Evolutionary conservation across 495 filamentous ascomycete genomes (phyloP).

Genomic region (Hypomontagnella submonticulosa): DNA sequence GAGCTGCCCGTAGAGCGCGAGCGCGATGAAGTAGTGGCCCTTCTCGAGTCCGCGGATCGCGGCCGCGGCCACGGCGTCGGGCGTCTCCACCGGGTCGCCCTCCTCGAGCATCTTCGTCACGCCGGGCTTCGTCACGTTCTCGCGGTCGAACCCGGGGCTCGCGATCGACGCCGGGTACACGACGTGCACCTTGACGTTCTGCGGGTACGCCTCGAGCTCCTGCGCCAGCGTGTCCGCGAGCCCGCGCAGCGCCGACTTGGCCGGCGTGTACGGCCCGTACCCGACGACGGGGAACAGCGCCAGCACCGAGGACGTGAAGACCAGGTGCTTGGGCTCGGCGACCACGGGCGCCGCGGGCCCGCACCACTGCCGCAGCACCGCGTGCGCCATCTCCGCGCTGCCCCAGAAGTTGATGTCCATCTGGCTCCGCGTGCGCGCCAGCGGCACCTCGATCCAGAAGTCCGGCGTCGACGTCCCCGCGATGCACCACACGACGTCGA

Average conservation of each 20-base stretch:
- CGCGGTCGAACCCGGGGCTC: constrained; percentile 77
- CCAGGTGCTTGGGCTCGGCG: constrained; percentile 73
- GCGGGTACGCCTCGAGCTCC: constrained; percentile 83
- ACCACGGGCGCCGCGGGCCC: constrained; percentile 55
- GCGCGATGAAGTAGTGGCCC: constrained; percentile 81
- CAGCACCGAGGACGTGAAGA: constrained; percentile 84
- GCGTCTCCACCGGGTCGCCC: constrained; percentile 79
- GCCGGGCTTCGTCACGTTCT: constrained; percentile 82
- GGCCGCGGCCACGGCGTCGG: constrained; percentile 76
- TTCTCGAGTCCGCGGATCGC: constrained; percentile 80
- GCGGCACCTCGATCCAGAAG: constrained; percentile 78
- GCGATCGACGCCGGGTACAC: constrained; percentile 88
- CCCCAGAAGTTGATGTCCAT: constrained; percentile 96
- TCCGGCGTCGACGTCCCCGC: constrained; percentile 80
- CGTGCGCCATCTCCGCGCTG: constrained; percentile 85
- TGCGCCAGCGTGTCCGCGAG: constrained; percentile 84
- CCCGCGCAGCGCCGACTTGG: constrained; percentile 85
- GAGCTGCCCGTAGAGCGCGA: constrained; percentile 71
- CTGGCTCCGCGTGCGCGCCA: constrained; percentile 74
- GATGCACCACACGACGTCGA: constrained; percentile 92
- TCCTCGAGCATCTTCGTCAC: constrained; percentile 86
- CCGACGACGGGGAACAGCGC: constrained; percentile 82
- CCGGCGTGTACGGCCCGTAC: constrained; percentile 86
- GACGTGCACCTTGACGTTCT: constrained; percentile 80
- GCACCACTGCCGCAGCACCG: constrained; percentile 69